Evolutionary conservation across 805 yeast genomes (phyloP), one percentile per base, ranked within the genome.

Genomic region (Pichia occidentalis): DNA sequence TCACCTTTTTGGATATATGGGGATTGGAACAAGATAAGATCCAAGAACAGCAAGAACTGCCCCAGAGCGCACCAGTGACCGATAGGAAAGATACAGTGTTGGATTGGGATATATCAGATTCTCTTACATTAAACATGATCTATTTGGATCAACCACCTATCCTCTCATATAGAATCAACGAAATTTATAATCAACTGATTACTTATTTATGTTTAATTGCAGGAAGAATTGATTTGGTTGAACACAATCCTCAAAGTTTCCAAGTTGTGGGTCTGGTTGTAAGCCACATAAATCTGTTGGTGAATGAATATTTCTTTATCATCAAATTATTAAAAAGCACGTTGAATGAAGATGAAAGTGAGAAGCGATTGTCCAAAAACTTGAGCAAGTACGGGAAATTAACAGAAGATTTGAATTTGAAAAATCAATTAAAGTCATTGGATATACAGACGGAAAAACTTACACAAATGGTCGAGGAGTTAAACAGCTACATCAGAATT

Each of bases 161-260:
- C 38, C 85, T 85, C 0, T 67, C 72, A 39, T 71, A 67, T 39
- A 64, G 94, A 48, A 62, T 82, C 18, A 70, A 75, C 19, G 88
- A 82, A 55, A 71, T 82, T 28, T 71, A 80, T 48, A 71, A 73
- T 20, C 63, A 78, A 5, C 51, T 81, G 12, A 71, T 73, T 49
- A 65, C 74, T 1, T 83, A 83, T 50, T 63, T 82, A 45, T 79
- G 81, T 2, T 51, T 84, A 46, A 71, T 83, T 8, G 66, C 81
- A 12, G 94, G 94, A n/a, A 62, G 94, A 49, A 59, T 84, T 46
- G 92, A 84, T 55, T 65, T 84, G 57, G 75, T 83, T 24, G 92
- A 84, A 52, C 81, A 78, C 48, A 83, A 82, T 52, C 69, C 77
- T 4, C 65, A 65, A 13, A 90, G 90, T 2, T 77, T 86, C 51